Conservation (phyloP, 257 asterid genomes). For the Misopates orontium region DNA sequence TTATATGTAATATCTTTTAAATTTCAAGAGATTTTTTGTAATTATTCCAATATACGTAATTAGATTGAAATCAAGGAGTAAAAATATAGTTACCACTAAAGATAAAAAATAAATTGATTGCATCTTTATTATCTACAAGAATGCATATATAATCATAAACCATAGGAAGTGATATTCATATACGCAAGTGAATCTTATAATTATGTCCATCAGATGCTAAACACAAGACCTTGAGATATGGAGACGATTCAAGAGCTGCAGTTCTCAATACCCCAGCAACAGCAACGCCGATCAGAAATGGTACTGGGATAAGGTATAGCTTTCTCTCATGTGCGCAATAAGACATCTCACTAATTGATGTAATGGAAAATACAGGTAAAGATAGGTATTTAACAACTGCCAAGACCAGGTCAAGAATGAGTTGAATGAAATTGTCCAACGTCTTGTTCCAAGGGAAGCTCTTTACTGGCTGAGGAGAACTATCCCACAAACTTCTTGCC, state of each 20-base stretch:
- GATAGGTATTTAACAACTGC: conserved; percentile 59
- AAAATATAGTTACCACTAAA: too few species aligned
- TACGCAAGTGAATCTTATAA: neutral
- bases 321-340: conserved; percentile 94
- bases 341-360: conserved; percentile 82
- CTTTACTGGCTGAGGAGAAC: conserved; percentile 72
- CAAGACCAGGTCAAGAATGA: conserved; percentile 61
- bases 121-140: neutral
- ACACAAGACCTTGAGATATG: conserved; percentile 64
- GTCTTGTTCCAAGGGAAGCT: conserved; percentile 84
- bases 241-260: conserved; percentile 75
- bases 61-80: too few species aligned
- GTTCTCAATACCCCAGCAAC: conserved; percentile 63
- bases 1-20: too few species aligned
- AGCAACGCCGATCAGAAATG: conserved; percentile 69
- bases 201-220: conserved; percentile 1
- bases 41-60: too few species aligned
- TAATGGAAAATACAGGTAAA: conserved; percentile 57
- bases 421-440: conserved; percentile 67
- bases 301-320: conserved; percentile 63
- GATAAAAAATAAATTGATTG: too few species aligned
- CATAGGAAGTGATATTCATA: neutral
- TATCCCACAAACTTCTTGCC: conserved; percentile 68
- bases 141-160: neutral
- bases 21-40: too few species aligned